Base-by-base conservation (phyloP, 225 moss, liverwort and hornwort genomes). In the Polytrichum commune region DNA sequence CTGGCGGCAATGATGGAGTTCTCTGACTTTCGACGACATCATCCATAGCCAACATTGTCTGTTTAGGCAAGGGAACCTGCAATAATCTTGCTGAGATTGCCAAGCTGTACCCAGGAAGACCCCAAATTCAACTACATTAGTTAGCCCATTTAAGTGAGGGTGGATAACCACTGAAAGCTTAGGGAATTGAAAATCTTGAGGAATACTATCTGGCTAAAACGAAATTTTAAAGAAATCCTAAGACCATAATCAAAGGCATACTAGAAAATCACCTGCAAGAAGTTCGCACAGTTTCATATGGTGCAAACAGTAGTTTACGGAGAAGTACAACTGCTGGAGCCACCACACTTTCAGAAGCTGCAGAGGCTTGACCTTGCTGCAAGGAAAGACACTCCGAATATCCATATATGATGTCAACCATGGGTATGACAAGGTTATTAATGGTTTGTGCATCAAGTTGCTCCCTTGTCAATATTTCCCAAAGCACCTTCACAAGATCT, bases 41-140 rank as follows among this genome's bases (percentile, higher is more conserved):
- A 83, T 95, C 98, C 95, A 99, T 95, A 55, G 95, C 95, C 65
- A 99, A 82, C 91, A 99, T 99, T 60, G 98, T 99, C 84, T 99
- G 98, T 81, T 95, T 99, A 19, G 98, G 98, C 68, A 99, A 87
- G 53, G 98, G 98, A 29, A 99, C 95, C 84, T 99, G 98, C 74
- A 99, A 84, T 75, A 99, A 79, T 77, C 92, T 88, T 60, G 98
- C 95, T 69, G 98, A 99, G 75, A 95, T 93, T 60, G 95, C 98
- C 91, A 99, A 81, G 82, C 98, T 99, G 86, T 29, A 77, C 76
- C 60, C 70, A 77, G 63, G 20, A 76, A 63, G 66, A 80, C 70
- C 26, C 64, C 73, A 65, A 56, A 73, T 55, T 74, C 72, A 77
- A 60, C 57, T 22, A 33, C 46, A 18, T 68, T 23, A 68, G 27